These are phyloP conservation scores for Calonectria pseudoturangicola DNA, from an alignment of 2,329 filamentous ascomycete genomes.

Conservation along the genomic window DNA sequence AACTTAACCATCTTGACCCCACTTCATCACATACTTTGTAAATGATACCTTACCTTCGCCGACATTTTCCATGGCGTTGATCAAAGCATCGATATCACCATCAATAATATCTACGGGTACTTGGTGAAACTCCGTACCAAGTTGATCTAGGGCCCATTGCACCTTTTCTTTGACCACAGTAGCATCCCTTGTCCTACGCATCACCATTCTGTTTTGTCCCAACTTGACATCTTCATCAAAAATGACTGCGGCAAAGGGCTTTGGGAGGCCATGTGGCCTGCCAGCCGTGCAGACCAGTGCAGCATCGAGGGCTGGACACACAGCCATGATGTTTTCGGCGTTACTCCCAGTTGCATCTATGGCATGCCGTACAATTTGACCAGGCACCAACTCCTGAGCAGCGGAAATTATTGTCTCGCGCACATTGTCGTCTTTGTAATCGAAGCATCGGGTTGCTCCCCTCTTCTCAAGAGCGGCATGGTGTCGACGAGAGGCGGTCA, in stretches of 20 bases:
- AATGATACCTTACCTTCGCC: neutral
- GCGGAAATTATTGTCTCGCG: neutral
- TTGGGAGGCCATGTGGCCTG: neutral
- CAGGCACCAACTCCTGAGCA: neutral
- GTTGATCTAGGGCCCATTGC: slow-evolving; percentile 1
- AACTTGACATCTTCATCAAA: neutral
- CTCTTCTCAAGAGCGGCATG: neutral
- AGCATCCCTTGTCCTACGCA: neutral
- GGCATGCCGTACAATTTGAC: neutral
- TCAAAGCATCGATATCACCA: neutral
- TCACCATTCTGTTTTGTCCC: neutral
- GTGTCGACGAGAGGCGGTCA: neutral
- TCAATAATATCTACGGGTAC: neutral
- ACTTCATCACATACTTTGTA: slow-evolving; percentile 8
- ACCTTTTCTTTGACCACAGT: neutral
- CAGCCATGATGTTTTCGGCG: neutral
- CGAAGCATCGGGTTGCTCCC: neutral
- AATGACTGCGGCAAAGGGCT: neutral
- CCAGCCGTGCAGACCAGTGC: neutral
- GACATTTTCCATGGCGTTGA: neutral
- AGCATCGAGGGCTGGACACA: neutral
- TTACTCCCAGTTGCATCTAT: neutral
- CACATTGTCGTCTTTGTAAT: neutral
- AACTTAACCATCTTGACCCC: neutral
- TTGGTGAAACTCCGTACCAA: neutral